Evolutionary conservation across 2,329 filamentous ascomycete species (phyloP).

Genomic region (Colletotrichum sp.): DNA sequence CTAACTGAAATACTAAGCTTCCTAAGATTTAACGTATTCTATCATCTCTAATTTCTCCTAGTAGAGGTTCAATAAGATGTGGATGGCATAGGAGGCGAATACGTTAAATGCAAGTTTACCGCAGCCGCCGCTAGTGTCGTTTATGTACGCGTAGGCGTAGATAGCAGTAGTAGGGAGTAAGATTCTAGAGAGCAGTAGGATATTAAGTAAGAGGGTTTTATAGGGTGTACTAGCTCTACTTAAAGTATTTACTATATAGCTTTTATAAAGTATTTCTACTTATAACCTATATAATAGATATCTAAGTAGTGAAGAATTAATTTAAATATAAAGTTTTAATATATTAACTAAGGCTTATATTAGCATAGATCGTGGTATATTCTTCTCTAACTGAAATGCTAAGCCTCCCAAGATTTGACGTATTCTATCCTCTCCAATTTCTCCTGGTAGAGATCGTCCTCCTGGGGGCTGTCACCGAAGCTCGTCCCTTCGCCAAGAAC

Average conservation of each 20-base stretch:
- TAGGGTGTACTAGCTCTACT: not conserved
- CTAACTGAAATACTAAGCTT: not conserved
- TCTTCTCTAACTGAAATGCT: not conserved
- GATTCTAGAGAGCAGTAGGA: not conserved
- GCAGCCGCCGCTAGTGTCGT: not conserved
- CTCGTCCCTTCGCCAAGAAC: not conserved
- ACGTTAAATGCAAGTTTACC: not conserved
- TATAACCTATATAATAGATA: too few species aligned
- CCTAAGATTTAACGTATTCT: not conserved
- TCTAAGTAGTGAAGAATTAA: too few species aligned
- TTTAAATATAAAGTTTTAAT: too few species aligned
- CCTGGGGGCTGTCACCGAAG: not conserved
- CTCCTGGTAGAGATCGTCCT: not conserved
- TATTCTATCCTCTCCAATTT: not conserved
- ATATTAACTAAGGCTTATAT: too few species aligned
- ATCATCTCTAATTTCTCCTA: not conserved
- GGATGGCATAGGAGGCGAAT: not conserved
- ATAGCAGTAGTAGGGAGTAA: not conserved
- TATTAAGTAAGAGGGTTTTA: not conserved
- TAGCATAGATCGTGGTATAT: too few species aligned
- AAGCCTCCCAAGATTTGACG: not conserved
- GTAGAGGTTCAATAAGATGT: not conserved
- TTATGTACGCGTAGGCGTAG: not conserved
- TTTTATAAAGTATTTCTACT: accelerated
- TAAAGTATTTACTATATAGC: not conserved